Base-by-base conservation (phyloP, 208 protist genomes). In the Angomonas deanei region DNA sequence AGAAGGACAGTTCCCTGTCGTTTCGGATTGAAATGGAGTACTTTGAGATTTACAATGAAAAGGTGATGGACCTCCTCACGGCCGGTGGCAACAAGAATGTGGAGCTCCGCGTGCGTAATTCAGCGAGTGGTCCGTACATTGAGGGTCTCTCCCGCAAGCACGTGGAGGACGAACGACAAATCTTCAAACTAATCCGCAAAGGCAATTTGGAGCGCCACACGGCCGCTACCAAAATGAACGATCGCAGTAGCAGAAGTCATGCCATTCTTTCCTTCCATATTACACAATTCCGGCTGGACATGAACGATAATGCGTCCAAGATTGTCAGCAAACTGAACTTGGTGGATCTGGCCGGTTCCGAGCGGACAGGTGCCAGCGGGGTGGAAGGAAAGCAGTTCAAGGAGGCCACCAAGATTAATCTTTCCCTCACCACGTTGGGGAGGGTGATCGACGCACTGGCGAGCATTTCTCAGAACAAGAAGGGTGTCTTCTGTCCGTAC, bases 281-380 rank as follows among this genome's bases (percentile, higher is more conserved):
- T 58, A 62, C 82, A 1, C 85, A 91, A 38, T 71, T 84, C 60
- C 68, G 13, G 28, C 64, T 94, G 28, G 62, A 76, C 23, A 55
- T 70, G 27, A 28, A 74, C 1, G 74, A 84, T 61, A 68, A 21
- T 48, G 64, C 63, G 13, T 59, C 64, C 17, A 69, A 68, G 32
- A 61, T 70, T 30, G 77, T 42, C 15, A 88, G 84, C 71, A 92
- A 93, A 50, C 66, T 95, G 8, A 97, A 97, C 66, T 82, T 98
- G n/a, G 85, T 97, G 27, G 96, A 98, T 75, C 84, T 98, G 10
- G 96, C 96, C n/a, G 96, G 96, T 10, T 94, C 83, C 13, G 96
- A 98, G 68, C 61, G 90, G 2, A 82, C 82, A 13, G 84, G 75
- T 0, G 82, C 75, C 4, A 77, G 72, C 54, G 77, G 78, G 10